Evolutionary conservation across 2,329 filamentous ascomycete species (phyloP), one percentile per base, ranked within the genome.

Genomic region (Alternaria sp.): DNA sequence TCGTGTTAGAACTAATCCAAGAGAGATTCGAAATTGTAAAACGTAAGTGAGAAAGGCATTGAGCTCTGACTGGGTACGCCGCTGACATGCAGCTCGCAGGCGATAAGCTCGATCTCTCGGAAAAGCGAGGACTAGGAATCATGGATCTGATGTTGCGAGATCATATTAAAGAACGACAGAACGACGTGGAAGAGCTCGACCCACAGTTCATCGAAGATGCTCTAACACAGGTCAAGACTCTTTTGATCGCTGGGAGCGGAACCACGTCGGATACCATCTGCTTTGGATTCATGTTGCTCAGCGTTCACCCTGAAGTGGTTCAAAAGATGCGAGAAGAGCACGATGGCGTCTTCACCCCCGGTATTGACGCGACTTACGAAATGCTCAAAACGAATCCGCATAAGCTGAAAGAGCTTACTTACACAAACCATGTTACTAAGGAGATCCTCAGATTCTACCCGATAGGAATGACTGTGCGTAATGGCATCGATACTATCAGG

Each of bases 401-500:
- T 26, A 74, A 82, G 3, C 75, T 87, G 49, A 84, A 83, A 69
- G 75, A 80, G 40, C 76, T 87, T 24, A 77, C 79, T 0, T 86
- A 84, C 67, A 84, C 83, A 3, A 73, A 72, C 5, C 84, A 83
- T 26, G 78, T 85, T 7, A 78, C 85, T 60, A 83, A 83, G 57
- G 85, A 87, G 70, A 78, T 80, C 0, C 75, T 87, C 3, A 79
- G 85, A 5, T 66, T 86, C 33, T 84, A 81, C 62, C 82, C 84
- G 0, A 80, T 84, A 1, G 84, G 73, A 0, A 80, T 78, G 21
- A 80, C 79, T 2, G 76, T 81, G 24, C 79, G 83, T n/a, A 58
- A 51, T 33, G 63, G 65, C 79, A 66, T 77, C 72, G 52, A 70
- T 80, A 51, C 79, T 74, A 1, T 74, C 11, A 48, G 42, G 0